Conservation (phyloP, 148 eudicot genomes). For the Camellia japonica region DNA sequence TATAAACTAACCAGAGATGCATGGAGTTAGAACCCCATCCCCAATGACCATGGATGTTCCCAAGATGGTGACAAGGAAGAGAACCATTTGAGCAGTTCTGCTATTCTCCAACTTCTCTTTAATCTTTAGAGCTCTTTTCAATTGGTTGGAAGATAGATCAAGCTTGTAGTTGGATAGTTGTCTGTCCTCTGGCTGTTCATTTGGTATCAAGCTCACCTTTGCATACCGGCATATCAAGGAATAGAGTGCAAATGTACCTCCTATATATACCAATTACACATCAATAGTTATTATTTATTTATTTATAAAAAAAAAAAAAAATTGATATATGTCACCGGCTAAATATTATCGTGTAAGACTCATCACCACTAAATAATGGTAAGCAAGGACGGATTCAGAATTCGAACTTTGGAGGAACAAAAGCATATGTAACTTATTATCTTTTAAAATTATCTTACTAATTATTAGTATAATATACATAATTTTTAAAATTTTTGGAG, state of each 20-base stretch:
- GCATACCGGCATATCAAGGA: constrained; percentile 49
- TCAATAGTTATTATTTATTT: no score
- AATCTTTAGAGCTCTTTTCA: constrained; percentile 32
- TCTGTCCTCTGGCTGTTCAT: constrained; percentile 47
- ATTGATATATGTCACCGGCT: no score
- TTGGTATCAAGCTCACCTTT: constrained; percentile 50
- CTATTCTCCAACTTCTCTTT: constrained; percentile 37
- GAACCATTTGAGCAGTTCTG: constrained; percentile 27
- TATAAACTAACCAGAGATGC: constrained; percentile 38
- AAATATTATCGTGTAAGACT: no score
- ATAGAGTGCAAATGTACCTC: constrained; percentile 61
- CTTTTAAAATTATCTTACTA: no score
- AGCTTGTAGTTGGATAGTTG: constrained; percentile 40
- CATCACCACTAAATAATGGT: no score
- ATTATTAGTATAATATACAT: no score
- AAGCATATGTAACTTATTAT: no score
- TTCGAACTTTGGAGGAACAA: no score
- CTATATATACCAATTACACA: constrained; percentile 5
- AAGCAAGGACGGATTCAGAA: no score
- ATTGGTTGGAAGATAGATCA: constrained; percentile 29
- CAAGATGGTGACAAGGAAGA: constrained; percentile 45
- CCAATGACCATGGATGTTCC: constrained; percentile 65
- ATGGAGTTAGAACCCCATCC: constrained; percentile 49
- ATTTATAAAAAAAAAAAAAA: no score
- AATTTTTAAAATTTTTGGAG: no score